Evolutionary conservation across 2,329 filamentous ascomycete species (phyloP).

Genomic region (Beauveria asiatica): DNA sequence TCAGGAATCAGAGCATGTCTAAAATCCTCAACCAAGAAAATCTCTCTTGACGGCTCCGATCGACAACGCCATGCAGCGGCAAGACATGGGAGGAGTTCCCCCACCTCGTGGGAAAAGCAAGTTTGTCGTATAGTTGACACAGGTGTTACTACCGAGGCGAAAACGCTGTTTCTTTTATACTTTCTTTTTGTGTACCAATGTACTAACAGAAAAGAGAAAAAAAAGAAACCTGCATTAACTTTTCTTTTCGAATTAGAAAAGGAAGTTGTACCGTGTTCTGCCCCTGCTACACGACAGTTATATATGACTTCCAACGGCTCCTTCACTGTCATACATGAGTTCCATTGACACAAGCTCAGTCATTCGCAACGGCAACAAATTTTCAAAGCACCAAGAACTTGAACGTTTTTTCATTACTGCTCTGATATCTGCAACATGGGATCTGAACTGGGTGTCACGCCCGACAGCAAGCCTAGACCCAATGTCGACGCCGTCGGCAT

Average conservation of each 20-base stretch:
- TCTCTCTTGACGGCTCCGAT: not conserved
- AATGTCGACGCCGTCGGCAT: constrained; percentile 23
- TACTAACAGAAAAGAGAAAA: not conserved
- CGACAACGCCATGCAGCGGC: not conserved
- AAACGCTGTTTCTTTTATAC: no score
- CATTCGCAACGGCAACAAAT: no score
- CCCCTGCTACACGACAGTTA: not conserved
- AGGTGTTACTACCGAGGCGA: not conserved
- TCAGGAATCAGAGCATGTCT: no score
- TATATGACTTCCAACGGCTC: not conserved
- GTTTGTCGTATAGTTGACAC: not conserved
- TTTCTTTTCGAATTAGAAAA: not conserved
- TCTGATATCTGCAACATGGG: constrained; percentile 14
- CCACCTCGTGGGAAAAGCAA: not conserved
- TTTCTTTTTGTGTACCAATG: not conserved
- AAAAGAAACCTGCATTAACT: not conserved
- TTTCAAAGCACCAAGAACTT: no score
- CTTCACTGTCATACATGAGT: not conserved
- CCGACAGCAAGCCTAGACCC: constrained; percentile 14
- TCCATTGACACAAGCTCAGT: not conserved
- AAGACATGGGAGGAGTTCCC: not conserved
- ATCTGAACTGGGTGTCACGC: constrained; percentile 18
- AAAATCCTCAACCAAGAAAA: not conserved
- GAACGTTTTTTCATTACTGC: no score
- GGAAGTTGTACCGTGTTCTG: not conserved